A percentile compares a stretch with the other conserved stretches of the same genome.
Evolutionary conservation across 805 yeast genomes (phyloP).

Genomic region (Jamesozyma hellenica): DNA sequence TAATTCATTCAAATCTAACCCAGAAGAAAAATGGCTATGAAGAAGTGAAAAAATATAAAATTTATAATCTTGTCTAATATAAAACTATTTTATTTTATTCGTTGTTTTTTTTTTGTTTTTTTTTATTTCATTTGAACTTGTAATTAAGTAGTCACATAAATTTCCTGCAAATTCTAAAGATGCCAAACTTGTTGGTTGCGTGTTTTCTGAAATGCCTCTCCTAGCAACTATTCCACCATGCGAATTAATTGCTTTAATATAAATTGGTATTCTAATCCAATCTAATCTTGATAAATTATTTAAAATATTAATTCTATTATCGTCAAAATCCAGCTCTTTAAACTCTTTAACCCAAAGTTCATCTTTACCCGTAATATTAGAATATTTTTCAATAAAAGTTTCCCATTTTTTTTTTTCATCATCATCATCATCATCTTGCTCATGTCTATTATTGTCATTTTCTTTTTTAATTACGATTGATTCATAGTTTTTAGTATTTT

Average conservation of each 20-base stretch:
- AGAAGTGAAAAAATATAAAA: not conserved
- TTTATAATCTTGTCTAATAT: not conserved
- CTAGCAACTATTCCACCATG: slow-evolving; percentile 84
- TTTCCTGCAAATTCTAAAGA: slow-evolving; percentile 23
- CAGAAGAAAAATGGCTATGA: slow-evolving; percentile 84
- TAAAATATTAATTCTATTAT: slow-evolving; percentile 34
- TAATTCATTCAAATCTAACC: slow-evolving; percentile 60
- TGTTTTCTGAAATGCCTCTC: slow-evolving; percentile 38
- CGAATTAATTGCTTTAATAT: slow-evolving; percentile 63
- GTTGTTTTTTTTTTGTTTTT: not conserved
- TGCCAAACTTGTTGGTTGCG: slow-evolving; percentile 20
- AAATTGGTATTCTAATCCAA: slow-evolving; percentile 74
- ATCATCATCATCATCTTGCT: not conserved
- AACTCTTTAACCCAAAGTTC: slow-evolving; percentile 9
- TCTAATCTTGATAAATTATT: slow-evolving; percentile 48
- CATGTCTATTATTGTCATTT: not conserved
- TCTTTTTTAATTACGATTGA: slow-evolving; percentile 8
- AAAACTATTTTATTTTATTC: not conserved
- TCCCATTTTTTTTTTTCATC: slow-evolving; percentile 16
- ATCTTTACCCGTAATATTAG: slow-evolving; percentile 11
- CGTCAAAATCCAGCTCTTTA: slow-evolving; percentile 28
- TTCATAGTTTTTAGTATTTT: slow-evolving; percentile 18
- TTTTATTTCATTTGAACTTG: not conserved
- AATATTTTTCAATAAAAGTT: slow-evolving; percentile 21
- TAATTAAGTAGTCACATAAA: slow-evolving; percentile 15